Evolutionary conservation across 2,329 filamentous ascomycete species (phyloP).

Genomic region (Fusarium tupiense): DNA sequence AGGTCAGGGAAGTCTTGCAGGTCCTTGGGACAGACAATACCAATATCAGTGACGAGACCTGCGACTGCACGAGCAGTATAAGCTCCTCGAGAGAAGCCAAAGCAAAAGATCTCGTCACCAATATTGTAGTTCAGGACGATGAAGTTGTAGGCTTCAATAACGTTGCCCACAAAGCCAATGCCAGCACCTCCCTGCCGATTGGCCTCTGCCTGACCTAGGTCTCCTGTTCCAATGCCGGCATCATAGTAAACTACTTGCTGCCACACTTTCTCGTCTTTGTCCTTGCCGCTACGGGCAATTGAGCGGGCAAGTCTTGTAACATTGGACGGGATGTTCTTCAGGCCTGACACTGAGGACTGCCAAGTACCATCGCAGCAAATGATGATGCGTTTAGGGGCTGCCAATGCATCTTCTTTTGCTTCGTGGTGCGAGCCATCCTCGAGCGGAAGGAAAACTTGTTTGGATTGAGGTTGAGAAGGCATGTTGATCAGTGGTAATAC

Average conservation of each 20-base stretch:
- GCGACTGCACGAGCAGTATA: slow-evolving; percentile 51
- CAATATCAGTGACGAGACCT: slow-evolving; percentile 42
- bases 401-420: slow-evolving; percentile 7
- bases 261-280: slow-evolving; percentile 43
- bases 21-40: slow-evolving; percentile 39
- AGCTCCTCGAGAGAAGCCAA: slow-evolving; percentile 51
- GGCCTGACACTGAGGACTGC: slow-evolving; percentile 43
- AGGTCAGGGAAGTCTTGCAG: slow-evolving; percentile 42
- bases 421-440: slow-evolving; percentile 30
- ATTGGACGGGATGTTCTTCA: slow-evolving; percentile 45
- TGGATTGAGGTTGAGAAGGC: slow-evolving; percentile 18
- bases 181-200: slow-evolving; percentile 40
- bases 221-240: slow-evolving; percentile 46
- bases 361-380: slow-evolving; percentile 52
- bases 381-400: slow-evolving; percentile 42
- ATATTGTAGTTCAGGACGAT: slow-evolving; percentile 48
- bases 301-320: slow-evolving; percentile 48
- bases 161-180: slow-evolving; percentile 43
- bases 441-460: slow-evolving; percentile 23
- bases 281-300: slow-evolving; percentile 37
- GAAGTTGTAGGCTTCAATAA: slow-evolving; percentile 51
- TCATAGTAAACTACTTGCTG: slow-evolving; percentile 52
- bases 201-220: slow-evolving; percentile 24
- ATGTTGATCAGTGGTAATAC: slow-evolving; percentile 1
- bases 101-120: slow-evolving; percentile 47